A percentile compares a stretch with the other conserved stretches of the same genome.
phyloP scores from a whole-genome alignment of 2,329 filamentous ascomycete species.

The Ophiostoma tasmaniense region DNA sequence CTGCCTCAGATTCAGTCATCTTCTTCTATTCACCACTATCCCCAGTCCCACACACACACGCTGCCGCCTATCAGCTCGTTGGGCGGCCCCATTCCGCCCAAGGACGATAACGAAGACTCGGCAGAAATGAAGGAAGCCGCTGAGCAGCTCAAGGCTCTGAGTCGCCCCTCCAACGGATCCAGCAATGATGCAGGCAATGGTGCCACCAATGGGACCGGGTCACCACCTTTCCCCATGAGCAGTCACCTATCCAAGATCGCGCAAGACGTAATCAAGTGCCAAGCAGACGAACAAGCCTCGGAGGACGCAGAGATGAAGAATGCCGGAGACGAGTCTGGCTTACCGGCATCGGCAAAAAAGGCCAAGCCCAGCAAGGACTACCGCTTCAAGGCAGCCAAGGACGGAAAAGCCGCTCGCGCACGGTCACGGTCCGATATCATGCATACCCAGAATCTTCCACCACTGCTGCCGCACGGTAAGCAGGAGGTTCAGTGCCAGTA shows the following conservation, averaged over 20 bases:
- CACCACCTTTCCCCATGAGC: conserved; percentile 26
- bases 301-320: conserved; percentile 15
- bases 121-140: conserved; percentile 62
- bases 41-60: background rate
- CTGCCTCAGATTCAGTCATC: conserved; percentile 14
- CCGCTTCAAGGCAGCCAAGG: conserved; percentile 16
- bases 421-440: conserved; percentile 12
- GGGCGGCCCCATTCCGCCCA: conserved; percentile 21
- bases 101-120: conserved; percentile 51
- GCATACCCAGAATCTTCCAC: conserved; percentile 11
- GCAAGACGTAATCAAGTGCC: conserved; percentile 19
- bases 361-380: conserved; percentile 13
- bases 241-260: conserved; percentile 19
- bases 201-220: background rate
- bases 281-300: conserved; percentile 5
- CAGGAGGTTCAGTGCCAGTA: conserved; percentile 53
- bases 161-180: conserved; percentile 42
- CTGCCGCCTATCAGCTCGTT: conserved; percentile 4
- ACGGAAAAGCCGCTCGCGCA: conserved; percentile 12
- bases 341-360: conserved; percentile 10
- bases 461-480: conserved; percentile 33
- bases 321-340: background rate
- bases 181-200: background rate
- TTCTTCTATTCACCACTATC: background rate
- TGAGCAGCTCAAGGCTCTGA: conserved; percentile 57